phyloP scores from a whole-genome alignment of 768 basidiomycete species.

The Boletus subparvulus region DNA sequence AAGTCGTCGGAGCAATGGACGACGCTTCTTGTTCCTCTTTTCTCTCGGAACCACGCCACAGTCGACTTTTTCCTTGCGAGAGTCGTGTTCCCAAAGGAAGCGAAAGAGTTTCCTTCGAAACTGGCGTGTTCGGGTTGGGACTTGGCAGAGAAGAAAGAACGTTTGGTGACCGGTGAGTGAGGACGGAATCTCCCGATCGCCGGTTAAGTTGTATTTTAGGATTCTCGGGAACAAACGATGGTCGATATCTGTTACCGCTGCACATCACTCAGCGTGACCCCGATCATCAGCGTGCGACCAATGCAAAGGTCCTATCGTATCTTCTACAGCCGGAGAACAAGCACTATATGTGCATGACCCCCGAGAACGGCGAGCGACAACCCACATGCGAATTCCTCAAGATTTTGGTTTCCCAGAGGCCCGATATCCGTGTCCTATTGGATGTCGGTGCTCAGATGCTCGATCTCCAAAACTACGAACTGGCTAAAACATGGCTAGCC shows the following conservation, averaged over 20 bases:
- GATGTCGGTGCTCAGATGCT: constrained; percentile 32
- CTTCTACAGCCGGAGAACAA: no score
- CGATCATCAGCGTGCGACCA: no score
- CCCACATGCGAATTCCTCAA: constrained; percentile 27
- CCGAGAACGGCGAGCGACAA: constrained; percentile 8
- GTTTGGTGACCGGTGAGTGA: constrained; percentile 11
- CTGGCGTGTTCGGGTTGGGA: constrained; percentile 56
- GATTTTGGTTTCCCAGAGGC: constrained; percentile 32
- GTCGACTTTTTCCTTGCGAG: constrained; percentile 48
- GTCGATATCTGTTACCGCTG: constrained; percentile 26
- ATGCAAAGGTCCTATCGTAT: no score
- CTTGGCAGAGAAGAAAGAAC: constrained; percentile 30
- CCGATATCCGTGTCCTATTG: constrained; percentile 40
- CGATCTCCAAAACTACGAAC: constrained; percentile 41
- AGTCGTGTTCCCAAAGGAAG: constrained; percentile 51
- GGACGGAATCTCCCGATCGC: no score
- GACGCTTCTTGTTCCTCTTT: constrained; percentile 32
- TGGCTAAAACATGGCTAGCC: constrained; percentile 29
- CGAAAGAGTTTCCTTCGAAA: constrained; percentile 18
- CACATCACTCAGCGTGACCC: constrained; percentile 26
- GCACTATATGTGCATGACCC: constrained; percentile 25
- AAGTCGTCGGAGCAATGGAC: constrained; percentile 37
- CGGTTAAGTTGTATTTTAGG: not conserved
- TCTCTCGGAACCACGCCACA: constrained; percentile 37
- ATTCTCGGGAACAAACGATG: constrained; percentile 59